Evolutionary conservation across 805 yeast genomes (phyloP), one percentile per base, ranked within the genome.

Genomic region (Candida andamanensis): DNA sequence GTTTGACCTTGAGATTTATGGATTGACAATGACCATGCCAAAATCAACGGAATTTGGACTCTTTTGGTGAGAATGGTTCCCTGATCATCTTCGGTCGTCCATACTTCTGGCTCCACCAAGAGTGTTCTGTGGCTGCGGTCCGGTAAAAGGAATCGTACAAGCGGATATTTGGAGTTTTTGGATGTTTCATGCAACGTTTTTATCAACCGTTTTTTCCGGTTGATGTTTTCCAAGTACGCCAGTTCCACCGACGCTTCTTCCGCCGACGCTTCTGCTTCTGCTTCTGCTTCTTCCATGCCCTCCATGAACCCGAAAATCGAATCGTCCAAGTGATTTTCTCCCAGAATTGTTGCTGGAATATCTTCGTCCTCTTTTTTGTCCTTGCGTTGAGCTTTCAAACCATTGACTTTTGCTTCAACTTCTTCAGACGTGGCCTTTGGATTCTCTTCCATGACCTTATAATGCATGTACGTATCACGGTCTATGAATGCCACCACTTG

Each of bases 1-100:
- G 97, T 89, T 54, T 92, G 97, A 1, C 98, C 98, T 54, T 90
- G 98, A 0, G 97, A 79, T 59, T 92, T 90, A 53, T 92, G 98
- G 27, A 92, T 89, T 0, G 97, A 87, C 26, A 92, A 58, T 0
- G 98, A 87, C 97, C 97, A 92, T 0, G 98, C 95, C n/a, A 89
- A 62, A 46, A 90, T 78, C 32, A 92, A 60, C 0, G 98, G 98
- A 2, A 92, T 45, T 50, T 92, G 98, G 0, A 69, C 65, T 46
- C 97, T 67, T 2, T 81, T 67, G 1, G 85, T 95, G 10, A 85
- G 44, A 0, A 80, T 74, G 6, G 66, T 66, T 14, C 81, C 85
- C 15, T 68, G 60, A 31, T 82, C 86, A 54, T 86, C 94, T 41
- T 80, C 90, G 15, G 85, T 65, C 0, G 69, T 71, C 86, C 96